phyloP scores from a whole-genome alignment of 1,139 yeast species.

The Saccharomyces hybrid region DNA sequence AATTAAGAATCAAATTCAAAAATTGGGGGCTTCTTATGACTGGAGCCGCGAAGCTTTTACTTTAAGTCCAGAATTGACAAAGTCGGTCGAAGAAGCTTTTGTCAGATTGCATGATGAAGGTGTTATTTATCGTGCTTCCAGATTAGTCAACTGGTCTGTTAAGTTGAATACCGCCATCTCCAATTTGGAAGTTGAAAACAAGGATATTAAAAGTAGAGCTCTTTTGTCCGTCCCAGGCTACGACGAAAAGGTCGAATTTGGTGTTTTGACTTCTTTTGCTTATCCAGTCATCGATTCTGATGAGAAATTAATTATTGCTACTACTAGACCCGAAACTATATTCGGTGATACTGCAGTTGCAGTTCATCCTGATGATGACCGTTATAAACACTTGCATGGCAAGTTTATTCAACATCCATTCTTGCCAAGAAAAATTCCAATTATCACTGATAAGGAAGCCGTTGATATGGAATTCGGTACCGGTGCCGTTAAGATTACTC shows the following conservation, averaged over 20 bases:
- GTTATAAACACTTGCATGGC: constrained; percentile 93
- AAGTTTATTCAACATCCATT: constrained; percentile 88
- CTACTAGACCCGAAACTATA: constrained; percentile 97
- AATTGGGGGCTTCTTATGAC: constrained; percentile 93
- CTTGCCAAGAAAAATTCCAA: constrained; percentile 77
- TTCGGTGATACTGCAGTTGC: constrained; percentile 98
- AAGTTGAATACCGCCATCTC: constrained; percentile 92
- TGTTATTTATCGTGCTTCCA: constrained; percentile 84
- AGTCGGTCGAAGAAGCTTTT: constrained; percentile 86
- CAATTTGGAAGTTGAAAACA: constrained; percentile 91
- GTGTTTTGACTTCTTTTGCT: constrained; percentile 90
- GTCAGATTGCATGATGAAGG: constrained; percentile 91
- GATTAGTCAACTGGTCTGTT: constrained; percentile 96
- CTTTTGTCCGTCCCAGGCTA: constrained; percentile 81
- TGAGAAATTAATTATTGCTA: constrained; percentile 85
- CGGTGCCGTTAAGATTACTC: constrained; percentile 98
- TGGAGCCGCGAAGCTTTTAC: constrained; percentile 95
- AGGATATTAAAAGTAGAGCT: constrained; percentile 78
- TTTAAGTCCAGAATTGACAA: constrained; percentile 66
- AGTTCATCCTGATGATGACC: constrained; percentile 88
- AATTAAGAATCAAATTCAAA: constrained; percentile 76
- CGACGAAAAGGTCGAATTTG: constrained; percentile 85
- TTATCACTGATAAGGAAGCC: constrained; percentile 82
- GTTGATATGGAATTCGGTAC: constrained; percentile 99
- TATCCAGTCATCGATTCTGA: constrained; percentile 81